Base-by-base conservation (phyloP, 768 basidiomycete species). In the Termitomyces sp. region DNA sequence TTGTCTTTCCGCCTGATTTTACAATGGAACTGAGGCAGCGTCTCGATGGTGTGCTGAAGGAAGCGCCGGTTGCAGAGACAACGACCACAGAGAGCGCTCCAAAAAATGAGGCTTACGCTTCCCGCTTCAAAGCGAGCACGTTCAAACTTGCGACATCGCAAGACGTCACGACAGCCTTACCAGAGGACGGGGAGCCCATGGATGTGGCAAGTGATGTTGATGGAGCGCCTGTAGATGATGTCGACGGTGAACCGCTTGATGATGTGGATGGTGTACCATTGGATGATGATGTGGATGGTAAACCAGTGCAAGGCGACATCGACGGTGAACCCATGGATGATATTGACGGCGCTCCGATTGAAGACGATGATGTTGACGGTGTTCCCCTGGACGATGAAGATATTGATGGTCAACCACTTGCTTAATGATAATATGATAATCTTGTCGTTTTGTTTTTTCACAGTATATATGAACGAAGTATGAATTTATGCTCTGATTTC, bases 1-100 rank as follows among this genome's bases (percentile, higher is more conserved):
- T 98, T 60, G 92, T 98, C 37, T 98, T 98, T 71, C 82, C 92
- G 56, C 91, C 89, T 2, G 92, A 96, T 58, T 92, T 91, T 68
- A 95, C 91, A 0, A 69, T 81, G 2, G 86, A 89, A 67, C 80
- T 96, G 15, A 81, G 93, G 31, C 74, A 74, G 57, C 79, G 94
- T 59, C 80, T 98, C 53, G 92, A 96, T 53, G 92, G 92, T 1
- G 71, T 72, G 25, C 56, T 72, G 5, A 69, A 72, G 31, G 71
- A 74, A 25, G 71, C 74, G 25, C 60, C 67, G 42, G 63, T 67
- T n/a, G 62, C 67, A 47, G 65, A 69, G 29, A 71, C 72, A 60
- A 76, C 77, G 29, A 69, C 66, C 17, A 64, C 71, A 2, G 65
- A 69, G 17, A 63, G 58, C 10, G 68, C 49, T 25, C 63, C 57